These are phyloP conservation scores for Lycium ferocissimum DNA, from an alignment of 257 asterid genomes.

Conservation along the genomic window DNA sequence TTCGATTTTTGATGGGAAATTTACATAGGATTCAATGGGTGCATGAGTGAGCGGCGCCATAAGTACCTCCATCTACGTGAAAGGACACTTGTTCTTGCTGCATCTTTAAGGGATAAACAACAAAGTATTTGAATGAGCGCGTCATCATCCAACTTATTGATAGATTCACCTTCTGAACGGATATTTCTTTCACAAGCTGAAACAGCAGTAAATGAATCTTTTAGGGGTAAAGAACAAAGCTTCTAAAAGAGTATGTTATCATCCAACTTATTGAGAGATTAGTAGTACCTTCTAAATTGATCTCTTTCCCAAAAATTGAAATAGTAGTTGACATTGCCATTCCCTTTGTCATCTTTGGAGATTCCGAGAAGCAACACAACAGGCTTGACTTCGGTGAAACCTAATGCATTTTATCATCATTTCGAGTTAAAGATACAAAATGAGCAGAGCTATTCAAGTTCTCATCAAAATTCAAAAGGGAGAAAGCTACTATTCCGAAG, in stretches of 20 bases:
- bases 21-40: background rate
- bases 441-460: background rate
- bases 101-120: background rate
- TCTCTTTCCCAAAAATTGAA: background rate
- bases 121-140: constrained; percentile 20
- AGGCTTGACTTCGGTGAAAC: background rate
- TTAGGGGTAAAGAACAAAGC: background rate
- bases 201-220: background rate
- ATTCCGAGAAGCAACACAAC: background rate
- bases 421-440: background rate
- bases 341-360: background rate
- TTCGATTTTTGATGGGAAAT: background rate
- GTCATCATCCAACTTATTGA: constrained; percentile 17
- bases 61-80: constrained; percentile 25
- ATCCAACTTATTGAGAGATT: constrained; percentile 13
- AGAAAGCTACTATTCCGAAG: background rate
- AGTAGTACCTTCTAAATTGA: constrained; percentile 1
- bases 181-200: background rate
- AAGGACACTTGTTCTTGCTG: constrained; percentile 26
- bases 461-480: background rate
- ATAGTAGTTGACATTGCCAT: constrained; percentile 7
- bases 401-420: background rate
- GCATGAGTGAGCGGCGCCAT: constrained; percentile 22
- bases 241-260: background rate
- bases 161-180: constrained; percentile 13